Evolutionary conservation across 2,329 filamentous ascomycete species (phyloP).

Genomic region (Alternaria gansuensis): DNA sequence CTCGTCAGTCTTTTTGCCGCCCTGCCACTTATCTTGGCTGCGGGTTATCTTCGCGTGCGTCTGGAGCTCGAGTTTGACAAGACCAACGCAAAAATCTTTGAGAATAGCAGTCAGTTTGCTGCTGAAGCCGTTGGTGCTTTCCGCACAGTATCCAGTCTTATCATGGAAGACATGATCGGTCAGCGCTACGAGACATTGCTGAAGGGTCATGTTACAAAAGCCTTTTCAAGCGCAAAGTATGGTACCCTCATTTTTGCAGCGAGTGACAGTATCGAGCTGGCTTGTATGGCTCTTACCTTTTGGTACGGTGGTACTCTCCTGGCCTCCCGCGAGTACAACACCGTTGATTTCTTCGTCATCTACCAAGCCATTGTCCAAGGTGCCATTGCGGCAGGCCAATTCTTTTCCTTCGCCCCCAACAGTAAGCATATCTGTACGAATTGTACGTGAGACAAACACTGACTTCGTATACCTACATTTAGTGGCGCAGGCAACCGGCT

Average conservation of each 20-base stretch:
- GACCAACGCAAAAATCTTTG: constrained; percentile 73
- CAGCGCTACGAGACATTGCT: constrained; percentile 69
- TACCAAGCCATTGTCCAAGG: constrained; percentile 63
- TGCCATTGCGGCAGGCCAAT: constrained; percentile 50
- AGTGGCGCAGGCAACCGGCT: constrained; percentile 49
- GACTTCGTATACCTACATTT: too few relatives aligned
- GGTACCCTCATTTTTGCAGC: constrained; percentile 73
- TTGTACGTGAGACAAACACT: too few relatives aligned
- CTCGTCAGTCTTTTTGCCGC: constrained; percentile 71
- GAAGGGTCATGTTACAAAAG: constrained; percentile 64
- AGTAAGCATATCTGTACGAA: constrained; percentile 4
- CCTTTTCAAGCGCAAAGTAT: constrained; percentile 69
- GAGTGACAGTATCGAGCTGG: constrained; percentile 72
- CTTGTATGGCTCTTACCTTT: constrained; percentile 68
- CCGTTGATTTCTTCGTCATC: constrained; percentile 61
- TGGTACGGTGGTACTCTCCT: constrained; percentile 60
- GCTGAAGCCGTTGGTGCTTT: constrained; percentile 78
- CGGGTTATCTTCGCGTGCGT: constrained; percentile 62
- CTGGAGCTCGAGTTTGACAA: constrained; percentile 73
- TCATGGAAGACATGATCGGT: constrained; percentile 72
- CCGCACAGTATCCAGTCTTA: constrained; percentile 74
- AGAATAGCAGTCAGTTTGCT: constrained; percentile 76
- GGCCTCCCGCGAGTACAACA: constrained; percentile 58
- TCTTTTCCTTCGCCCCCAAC: constrained; percentile 59
- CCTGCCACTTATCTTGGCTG: constrained; percentile 60